phyloP scores from a whole-genome alignment of 2,329 filamentous ascomycete genomes.

The Trichoderma sp. region DNA sequence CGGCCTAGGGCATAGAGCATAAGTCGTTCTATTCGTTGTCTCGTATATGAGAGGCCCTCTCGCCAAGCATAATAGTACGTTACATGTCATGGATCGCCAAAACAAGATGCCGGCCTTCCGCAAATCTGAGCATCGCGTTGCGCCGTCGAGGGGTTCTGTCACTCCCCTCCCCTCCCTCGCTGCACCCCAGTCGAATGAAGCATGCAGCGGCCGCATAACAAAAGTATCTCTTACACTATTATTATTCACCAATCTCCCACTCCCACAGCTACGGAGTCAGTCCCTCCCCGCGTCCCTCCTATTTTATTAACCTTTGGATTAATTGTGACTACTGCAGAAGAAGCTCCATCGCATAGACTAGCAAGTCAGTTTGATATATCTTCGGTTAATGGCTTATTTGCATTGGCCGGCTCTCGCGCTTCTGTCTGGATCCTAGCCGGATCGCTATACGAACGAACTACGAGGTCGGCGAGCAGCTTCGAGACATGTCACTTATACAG shows the following conservation, averaged over 20 bases:
- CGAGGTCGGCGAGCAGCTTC: neutral
- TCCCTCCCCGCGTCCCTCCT: neutral
- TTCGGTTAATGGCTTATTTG: neutral
- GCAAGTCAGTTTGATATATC: neutral
- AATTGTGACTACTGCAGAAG: neutral
- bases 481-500: slow-evolving; percentile 1
- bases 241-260: neutral
- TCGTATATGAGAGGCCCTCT: slow-evolving; percentile 2
- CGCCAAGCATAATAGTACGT: slow-evolving; percentile 5
- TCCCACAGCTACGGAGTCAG: neutral
- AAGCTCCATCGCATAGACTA: neutral
- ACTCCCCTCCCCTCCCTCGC: neutral
- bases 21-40: neutral
- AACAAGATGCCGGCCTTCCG: neutral
- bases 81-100: slow-evolving; percentile 9
- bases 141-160: neutral
- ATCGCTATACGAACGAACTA: slow-evolving; percentile 7
- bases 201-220: slow-evolving; percentile 2
- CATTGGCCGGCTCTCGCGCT: neutral
- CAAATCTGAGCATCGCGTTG: neutral
- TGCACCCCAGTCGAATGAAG: neutral
- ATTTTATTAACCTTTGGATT: neutral
- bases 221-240: slow-evolving; percentile 1
- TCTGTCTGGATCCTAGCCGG: neutral
- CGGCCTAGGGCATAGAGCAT: neutral